phyloP scores from a whole-genome alignment of 768 basidiomycete species.

The Termitomyces sp. region DNA sequence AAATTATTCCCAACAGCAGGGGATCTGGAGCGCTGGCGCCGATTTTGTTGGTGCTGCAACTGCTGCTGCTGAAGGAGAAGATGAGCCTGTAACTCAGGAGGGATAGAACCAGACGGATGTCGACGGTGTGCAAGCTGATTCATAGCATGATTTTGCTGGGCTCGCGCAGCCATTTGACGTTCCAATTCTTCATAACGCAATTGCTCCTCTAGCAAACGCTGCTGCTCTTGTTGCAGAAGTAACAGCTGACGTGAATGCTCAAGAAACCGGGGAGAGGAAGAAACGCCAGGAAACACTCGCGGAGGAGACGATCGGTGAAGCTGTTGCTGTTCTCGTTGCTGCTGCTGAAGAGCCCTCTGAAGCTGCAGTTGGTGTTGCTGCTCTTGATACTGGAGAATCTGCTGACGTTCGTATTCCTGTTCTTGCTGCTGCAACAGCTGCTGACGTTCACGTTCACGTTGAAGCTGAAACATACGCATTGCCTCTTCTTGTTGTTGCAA shows the following conservation, averaged over 20 bases:
- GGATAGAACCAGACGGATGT: constrained; percentile 38
- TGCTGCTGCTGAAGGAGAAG: constrained; percentile 37
- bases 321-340: constrained; percentile 43
- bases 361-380: constrained; percentile 46
- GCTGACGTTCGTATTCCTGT: constrained; percentile 34
- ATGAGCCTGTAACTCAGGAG: constrained; percentile 45
- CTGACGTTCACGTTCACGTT: constrained; percentile 31
- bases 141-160: constrained; percentile 32
- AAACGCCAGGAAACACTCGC: constrained; percentile 59
- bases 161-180: constrained; percentile 46
- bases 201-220: constrained; percentile 59
- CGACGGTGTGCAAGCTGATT: constrained; percentile 32
- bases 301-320: constrained; percentile 63
- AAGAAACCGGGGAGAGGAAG: constrained; percentile 76
- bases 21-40: constrained; percentile 40
- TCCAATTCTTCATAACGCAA: constrained; percentile 61
- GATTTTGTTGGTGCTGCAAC: constrained; percentile 44
- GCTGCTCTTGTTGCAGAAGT: constrained; percentile 58
- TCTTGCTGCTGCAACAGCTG: constrained; percentile 9
- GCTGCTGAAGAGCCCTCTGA: constrained; percentile 41
- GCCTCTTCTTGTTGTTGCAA: constrained; percentile 36
- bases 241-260: constrained; percentile 70
- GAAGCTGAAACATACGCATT: constrained; percentile 22
- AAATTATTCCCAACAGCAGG: constrained; percentile 31
- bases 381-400: constrained; percentile 43